Conservation (phyloP, 805 yeast species). For the Yamadazyma tumulicola region DNA sequence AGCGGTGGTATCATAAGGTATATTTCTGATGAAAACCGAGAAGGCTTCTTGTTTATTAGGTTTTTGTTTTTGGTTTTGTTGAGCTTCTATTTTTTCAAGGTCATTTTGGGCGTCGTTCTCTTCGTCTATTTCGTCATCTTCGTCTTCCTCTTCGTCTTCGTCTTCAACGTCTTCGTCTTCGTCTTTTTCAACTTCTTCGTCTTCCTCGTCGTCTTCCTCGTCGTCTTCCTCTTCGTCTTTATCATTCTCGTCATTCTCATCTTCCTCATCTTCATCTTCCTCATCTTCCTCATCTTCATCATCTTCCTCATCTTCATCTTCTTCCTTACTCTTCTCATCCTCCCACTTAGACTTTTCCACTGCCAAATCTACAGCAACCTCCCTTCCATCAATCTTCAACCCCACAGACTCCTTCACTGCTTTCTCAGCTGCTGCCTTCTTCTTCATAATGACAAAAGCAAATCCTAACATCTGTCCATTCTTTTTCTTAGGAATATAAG, state of each 20-base stretch:
- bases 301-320: slow-evolving; percentile 35
- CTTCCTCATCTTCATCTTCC: slow-evolving; percentile 38
- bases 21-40: slow-evolving; percentile 84
- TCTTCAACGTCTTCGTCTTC: slow-evolving; percentile 23
- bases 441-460: slow-evolving; percentile 90
- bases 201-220: slow-evolving; percentile 26
- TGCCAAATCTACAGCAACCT: slow-evolving; percentile 92
- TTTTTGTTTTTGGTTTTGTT: slow-evolving; percentile 6
- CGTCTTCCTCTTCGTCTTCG: slow-evolving; percentile 23
- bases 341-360: slow-evolving; percentile 86
- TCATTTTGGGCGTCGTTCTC: slow-evolving; percentile 18
- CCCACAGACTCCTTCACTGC: slow-evolving; percentile 78
- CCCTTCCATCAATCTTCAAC: slow-evolving; percentile 81
- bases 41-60: slow-evolving; percentile 63
- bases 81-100: slow-evolving; percentile 23
- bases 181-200: slow-evolving; percentile 31
- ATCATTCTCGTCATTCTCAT: slow-evolving; percentile 31
- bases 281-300: slow-evolving; percentile 37
- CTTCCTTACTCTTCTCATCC: slow-evolving; percentile 39
- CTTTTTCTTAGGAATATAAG: slow-evolving; percentile 79
- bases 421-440: slow-evolving; percentile 66
- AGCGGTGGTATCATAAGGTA: slow-evolving; percentile 90
- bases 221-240: slow-evolving; percentile 37
- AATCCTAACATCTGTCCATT: slow-evolving; percentile 93
- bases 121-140: slow-evolving; percentile 12